Conservation (phyloP, 2,329 filamentous ascomycete species). For the Penicillium sclerotiorum region DNA sequence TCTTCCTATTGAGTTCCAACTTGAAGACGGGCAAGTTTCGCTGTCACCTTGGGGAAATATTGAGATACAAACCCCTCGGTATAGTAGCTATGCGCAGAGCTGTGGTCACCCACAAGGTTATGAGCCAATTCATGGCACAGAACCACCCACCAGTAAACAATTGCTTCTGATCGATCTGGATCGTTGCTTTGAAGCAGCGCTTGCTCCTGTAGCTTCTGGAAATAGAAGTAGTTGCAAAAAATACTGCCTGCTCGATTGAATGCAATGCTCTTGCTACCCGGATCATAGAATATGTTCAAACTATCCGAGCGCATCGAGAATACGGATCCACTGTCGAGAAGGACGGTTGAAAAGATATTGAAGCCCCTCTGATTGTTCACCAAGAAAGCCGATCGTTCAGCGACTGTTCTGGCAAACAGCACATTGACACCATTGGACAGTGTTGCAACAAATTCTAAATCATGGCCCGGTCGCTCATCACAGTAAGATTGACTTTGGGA, state of each 20-base stretch:
- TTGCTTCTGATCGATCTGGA: constrained; percentile 65
- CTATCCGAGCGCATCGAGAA: constrained; percentile 71
- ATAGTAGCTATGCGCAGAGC: constrained; percentile 79
- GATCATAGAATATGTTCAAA: constrained; percentile 87
- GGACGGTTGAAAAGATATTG: constrained; percentile 68
- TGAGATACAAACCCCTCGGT: constrained; percentile 78
- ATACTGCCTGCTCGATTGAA: constrained; percentile 87
- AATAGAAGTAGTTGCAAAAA: constrained; percentile 93
- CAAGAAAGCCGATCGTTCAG: constrained; percentile 61
- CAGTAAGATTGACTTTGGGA: constrained; percentile 86
- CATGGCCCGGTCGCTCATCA: constrained; percentile 72
- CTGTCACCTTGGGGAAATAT: constrained; percentile 72
- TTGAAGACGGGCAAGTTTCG: constrained; percentile 48
- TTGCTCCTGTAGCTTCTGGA: constrained; percentile 72
- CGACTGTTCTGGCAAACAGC: constrained; percentile 64
- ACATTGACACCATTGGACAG: constrained; percentile 73
- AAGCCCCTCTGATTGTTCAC: constrained; percentile 62
- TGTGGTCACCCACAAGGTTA: constrained; percentile 80
- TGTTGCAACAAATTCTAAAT: constrained; percentile 71
- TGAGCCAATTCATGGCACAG: constrained; percentile 94
- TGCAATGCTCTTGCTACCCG: constrained; percentile 77
- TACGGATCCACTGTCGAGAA: constrained; percentile 69
- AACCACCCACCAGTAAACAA: constrained; percentile 93
- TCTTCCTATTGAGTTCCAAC: background rate
- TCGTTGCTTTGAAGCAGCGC: constrained; percentile 44